A percentile compares a stretch with the other conserved stretches of the same genome.
Conservation (phyloP, 495 filamentous ascomycete genomes). For the Xylaria bambusicola region DNA sequence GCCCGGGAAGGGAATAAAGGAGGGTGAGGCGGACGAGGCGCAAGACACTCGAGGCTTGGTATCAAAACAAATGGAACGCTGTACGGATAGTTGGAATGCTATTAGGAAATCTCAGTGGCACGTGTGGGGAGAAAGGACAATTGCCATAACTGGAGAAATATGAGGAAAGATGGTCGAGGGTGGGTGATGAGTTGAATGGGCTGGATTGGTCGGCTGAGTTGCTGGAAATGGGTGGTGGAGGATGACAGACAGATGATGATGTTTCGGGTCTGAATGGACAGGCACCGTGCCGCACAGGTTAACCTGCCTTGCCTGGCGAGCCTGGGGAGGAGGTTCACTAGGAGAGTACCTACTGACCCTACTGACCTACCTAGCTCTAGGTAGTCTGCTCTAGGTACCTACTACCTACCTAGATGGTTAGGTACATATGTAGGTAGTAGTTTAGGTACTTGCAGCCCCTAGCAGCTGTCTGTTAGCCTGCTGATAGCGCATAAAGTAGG, state of each 20-base stretch:
- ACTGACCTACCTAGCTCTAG: too few species aligned
- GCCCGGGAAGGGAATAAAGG: conserved; percentile 8
- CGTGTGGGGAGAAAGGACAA: background rate
- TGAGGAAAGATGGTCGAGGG: conserved; percentile 11
- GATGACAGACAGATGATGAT: conserved; percentile 23
- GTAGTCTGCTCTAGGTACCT: background rate
- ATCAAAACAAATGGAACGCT: conserved; percentile 14
- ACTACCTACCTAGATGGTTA: background rate
- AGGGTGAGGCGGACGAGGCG: conserved; percentile 13
- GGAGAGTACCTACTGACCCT: too few species aligned
- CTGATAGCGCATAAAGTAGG: conserved; percentile 15
- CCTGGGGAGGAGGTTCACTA: too few species aligned
- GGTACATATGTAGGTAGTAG: background rate
- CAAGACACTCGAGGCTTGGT: conserved; percentile 3
- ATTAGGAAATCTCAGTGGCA: background rate
- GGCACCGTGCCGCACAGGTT: conserved; percentile 11
- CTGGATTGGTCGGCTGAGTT: conserved; percentile 18
- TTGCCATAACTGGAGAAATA: conserved; percentile 9
- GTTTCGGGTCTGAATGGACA: conserved; percentile 17
- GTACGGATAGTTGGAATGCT: background rate
- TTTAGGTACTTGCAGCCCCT: background rate
- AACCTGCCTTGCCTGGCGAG: background rate
- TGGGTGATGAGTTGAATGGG: conserved; percentile 12
- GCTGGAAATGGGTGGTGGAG: conserved; percentile 14
- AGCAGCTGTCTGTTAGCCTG: background rate